These are phyloP conservation scores for Prunella vulgaris DNA, from an alignment of 257 asterid genomes.

Conservation along the genomic window DNA sequence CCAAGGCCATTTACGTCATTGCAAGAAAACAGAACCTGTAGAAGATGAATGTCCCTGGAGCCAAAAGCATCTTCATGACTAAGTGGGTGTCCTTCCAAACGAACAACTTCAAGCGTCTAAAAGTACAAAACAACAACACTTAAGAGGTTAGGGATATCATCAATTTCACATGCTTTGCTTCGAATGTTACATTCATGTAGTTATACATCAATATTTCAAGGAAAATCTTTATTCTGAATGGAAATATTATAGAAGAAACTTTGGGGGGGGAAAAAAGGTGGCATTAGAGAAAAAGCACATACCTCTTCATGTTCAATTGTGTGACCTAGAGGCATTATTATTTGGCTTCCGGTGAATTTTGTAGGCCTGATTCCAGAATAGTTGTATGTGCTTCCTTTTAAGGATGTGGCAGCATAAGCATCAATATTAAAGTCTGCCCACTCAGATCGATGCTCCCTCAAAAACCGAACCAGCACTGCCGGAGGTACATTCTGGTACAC, in stretches of 20 bases:
- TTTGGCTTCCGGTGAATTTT: slow-evolving; percentile 80
- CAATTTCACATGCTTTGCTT: neutral
- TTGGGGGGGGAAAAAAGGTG: neutral
- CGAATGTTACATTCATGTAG: neutral
- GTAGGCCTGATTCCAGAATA: slow-evolving; percentile 71
- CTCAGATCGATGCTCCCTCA: slow-evolving; percentile 91
- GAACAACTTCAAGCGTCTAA: slow-evolving; percentile 82
- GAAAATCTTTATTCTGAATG: neutral
- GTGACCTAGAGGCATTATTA: slow-evolving; percentile 83
- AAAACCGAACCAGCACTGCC: slow-evolving; percentile 74
- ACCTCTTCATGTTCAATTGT: slow-evolving; percentile 94
- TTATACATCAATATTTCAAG: neutral
- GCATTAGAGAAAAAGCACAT: slow-evolving; percentile 11
- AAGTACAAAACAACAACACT: neutral
- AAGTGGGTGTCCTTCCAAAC: slow-evolving; percentile 69
- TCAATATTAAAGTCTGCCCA: slow-evolving; percentile 89
- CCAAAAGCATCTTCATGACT: slow-evolving; percentile 61
- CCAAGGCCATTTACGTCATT: neutral
- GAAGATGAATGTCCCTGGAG: slow-evolving; percentile 72
- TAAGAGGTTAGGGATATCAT: neutral
- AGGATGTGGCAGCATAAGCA: slow-evolving; percentile 68
- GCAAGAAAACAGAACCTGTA: slow-evolving; percentile 48
- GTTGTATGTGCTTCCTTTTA: slow-evolving; percentile 58
- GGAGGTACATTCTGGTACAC: slow-evolving; percentile 72
- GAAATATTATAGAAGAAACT: neutral